These are phyloP conservation scores for Chalciporus piperatus DNA, from an alignment of 768 basidiomycete species.

Conservation along the genomic window DNA sequence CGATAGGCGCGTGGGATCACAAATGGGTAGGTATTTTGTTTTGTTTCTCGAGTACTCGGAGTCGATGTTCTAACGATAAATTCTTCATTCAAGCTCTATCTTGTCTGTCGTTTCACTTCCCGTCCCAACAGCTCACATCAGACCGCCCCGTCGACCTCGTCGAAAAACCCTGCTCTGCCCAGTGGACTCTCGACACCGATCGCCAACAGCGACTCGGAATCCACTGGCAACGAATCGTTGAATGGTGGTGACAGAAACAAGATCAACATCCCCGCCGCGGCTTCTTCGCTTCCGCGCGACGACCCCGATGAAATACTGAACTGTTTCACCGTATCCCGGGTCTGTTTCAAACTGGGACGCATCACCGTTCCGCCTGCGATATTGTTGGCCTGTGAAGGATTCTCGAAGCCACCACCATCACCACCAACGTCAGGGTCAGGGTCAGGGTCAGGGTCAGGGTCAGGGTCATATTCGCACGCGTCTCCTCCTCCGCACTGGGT, in stretches of 20 bases:
- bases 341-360: constrained; percentile 67
- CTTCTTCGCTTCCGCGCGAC: neutral
- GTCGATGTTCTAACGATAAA: too few species aligned
- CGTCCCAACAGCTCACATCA: neutral
- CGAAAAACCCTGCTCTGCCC: neutral
- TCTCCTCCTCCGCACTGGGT: constrained; percentile 14
- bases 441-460: too few species aligned
- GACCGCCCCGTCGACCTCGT: neutral
- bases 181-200: neutral
- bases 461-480: constrained; percentile 11
- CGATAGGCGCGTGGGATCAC: constrained; percentile 17
- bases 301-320: constrained; percentile 31
- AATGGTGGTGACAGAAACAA: neutral
- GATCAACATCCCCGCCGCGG: neutral
- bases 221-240: neutral
- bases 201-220: neutral
- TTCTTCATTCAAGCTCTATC: constrained; percentile 13
- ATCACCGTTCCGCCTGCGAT: constrained; percentile 70
- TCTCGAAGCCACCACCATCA: constrained; percentile 23
- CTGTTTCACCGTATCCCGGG: constrained; percentile 56
- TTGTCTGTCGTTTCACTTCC: constrained; percentile 14
- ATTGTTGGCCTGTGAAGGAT: constrained; percentile 56
- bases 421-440: constrained; percentile 5
- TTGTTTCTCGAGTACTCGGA: neutral
- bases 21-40: constrained; percentile 18